Base-by-base conservation (phyloP, 805 yeast species). In the Kuraishia ogatae region DNA sequence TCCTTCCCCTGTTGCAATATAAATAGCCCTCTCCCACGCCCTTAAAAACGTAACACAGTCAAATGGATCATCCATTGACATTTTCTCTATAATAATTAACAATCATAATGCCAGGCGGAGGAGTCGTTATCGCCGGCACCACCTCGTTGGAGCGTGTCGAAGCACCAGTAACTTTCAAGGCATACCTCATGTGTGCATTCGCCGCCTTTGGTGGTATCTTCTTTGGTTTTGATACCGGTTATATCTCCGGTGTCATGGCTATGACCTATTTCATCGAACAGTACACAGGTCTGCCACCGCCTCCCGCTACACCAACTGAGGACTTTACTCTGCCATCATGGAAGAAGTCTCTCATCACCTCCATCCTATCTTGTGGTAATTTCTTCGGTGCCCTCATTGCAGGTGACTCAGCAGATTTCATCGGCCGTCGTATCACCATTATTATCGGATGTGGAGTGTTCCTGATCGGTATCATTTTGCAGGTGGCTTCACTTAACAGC, bases 321-420 rank as follows among this genome's bases (percentile, higher is more conserved):
- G 17, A 35, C 17, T 35, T 35, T 15, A 66, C 62, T 21, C 54
- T 70, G 2, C 59, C 57, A 1, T 49, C 74, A 2, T 70, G 66
- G 63, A 61, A 67, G 55, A 67, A 67, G 58, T 70, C 74, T 50
- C 64, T 87, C 49, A 80, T 85, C 52, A 85, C 87, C n/a, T 85
- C 89, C n/a, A 82, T 85, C 55, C 74, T 86, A 55, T 83, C 89
- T 20, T 76, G 83, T 55, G 92, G 92, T 59, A 85, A 90, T 15
- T 83, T 84, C 61, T 70, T 76, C 58, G 93, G 92, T 58, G 85
- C 90, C 39, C 70, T 85, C 51, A 60, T 74, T 55, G 84, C 84
- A 43, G 83, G 87, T 47, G 85, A 82, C 58, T 66, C 81, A 43
- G 70, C 80, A 24, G 74, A 70, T 56, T 58, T 53, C 55, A 66